These are phyloP conservation scores for Tillandsia leiboldiana DNA, from an alignment of 176 grass and related monocot genomes.

Conservation along the genomic window DNA sequence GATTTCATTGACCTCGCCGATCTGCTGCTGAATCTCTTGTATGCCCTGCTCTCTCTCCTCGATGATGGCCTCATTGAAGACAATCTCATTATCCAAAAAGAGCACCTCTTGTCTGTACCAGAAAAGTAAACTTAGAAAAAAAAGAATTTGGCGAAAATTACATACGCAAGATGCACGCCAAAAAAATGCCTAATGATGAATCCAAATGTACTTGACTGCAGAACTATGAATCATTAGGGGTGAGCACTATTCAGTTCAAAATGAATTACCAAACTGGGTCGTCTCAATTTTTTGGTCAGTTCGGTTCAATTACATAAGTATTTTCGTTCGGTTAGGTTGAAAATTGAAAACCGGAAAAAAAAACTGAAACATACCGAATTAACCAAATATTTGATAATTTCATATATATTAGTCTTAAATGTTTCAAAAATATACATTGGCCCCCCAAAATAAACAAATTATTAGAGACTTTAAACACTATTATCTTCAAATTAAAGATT, in stretches of 20 bases:
- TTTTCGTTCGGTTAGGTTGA: too few relatives aligned
- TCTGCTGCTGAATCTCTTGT: constrained; percentile 24
- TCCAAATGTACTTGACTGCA: background rate
- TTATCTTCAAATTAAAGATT: too few relatives aligned
- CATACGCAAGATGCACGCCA: background rate
- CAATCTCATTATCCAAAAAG: constrained; percentile 18
- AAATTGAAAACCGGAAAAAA: too few relatives aligned
- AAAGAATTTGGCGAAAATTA: background rate
- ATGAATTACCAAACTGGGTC: too few relatives aligned
- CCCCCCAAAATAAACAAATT: too few relatives aligned
- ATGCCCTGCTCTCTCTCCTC: constrained; percentile 24
- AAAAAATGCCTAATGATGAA: background rate
- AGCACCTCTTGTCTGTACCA: constrained; percentile 16
- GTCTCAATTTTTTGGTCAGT: too few relatives aligned
- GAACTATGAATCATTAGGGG: background rate
- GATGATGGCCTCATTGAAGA: constrained; percentile 24
- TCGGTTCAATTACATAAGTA: too few relatives aligned
- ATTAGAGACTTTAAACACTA: too few relatives aligned
- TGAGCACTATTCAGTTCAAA: background rate
- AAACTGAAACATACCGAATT: too few relatives aligned
- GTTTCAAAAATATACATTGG: too few relatives aligned
- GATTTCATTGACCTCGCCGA: constrained; percentile 23
- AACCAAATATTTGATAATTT: too few relatives aligned
- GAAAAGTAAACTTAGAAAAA: background rate
- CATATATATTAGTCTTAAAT: too few relatives aligned